Evolutionary conservation across 2,329 filamentous ascomycete genomes (phyloP).

Genomic region (Xylariaceae sp.): DNA sequence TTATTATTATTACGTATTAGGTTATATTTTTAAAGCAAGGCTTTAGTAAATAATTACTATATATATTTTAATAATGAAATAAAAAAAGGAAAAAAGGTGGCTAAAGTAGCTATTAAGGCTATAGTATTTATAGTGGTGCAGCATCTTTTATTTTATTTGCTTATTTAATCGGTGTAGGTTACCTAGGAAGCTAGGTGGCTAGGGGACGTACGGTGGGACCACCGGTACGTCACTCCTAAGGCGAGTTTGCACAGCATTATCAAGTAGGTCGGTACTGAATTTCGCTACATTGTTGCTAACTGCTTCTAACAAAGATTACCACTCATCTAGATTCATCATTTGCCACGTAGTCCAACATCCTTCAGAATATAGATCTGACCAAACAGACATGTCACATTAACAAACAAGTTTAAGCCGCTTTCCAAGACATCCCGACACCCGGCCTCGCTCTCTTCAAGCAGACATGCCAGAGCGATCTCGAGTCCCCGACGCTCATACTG

Average conservation of each 20-base stretch:
- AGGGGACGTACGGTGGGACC: background rate
- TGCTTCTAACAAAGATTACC: background rate
- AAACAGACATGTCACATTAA: constrained; percentile 32
- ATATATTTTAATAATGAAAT: too few relatives aligned
- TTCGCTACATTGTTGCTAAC: background rate
- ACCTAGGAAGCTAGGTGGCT: background rate
- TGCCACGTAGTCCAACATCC: constrained; percentile 14
- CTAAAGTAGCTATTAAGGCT: too few relatives aligned
- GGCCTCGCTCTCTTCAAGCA: background rate
- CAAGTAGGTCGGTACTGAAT: too few relatives aligned
- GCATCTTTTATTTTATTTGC: too few relatives aligned
- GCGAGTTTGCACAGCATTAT: too few relatives aligned
- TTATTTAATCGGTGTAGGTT: too few relatives aligned
- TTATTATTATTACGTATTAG: background rate
- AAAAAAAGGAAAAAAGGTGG: too few relatives aligned
- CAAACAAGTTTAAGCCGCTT: constrained; percentile 21
- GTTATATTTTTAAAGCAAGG: background rate
- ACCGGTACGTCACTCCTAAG: too few relatives aligned
- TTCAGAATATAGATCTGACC: constrained; percentile 35
- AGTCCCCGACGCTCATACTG: constrained; percentile 4
- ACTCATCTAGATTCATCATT: background rate
- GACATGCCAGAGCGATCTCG: background rate
- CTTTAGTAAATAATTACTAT: too few relatives aligned
- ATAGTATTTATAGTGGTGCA: too few relatives aligned
- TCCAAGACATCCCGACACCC: background rate